phyloP scores from a whole-genome alignment of 768 basidiomycete genomes.

The Tylopilus felleus region DNA sequence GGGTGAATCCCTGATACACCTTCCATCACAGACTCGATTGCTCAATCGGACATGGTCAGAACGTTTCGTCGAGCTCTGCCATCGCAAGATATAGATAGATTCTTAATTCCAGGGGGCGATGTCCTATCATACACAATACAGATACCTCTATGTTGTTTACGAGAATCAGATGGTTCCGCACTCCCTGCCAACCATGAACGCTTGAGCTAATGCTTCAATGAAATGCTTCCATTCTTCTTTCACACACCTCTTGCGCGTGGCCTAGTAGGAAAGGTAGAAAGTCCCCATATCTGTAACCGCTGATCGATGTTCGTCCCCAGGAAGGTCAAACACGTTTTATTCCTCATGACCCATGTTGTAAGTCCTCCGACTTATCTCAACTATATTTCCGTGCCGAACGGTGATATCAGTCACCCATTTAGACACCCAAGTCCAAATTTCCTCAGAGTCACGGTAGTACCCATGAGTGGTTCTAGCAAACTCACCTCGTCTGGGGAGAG shows the following conservation, averaged over 20 bases:
- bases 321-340: constrained; percentile 12
- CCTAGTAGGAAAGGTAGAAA: neutral
- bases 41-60: constrained; percentile 24
- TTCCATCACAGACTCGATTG: constrained; percentile 14
- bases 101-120: neutral
- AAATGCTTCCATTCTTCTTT: neutral
- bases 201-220: neutral
- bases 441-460: neutral
- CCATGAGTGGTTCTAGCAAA: constrained; percentile 8
- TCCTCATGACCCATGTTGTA: neutral
- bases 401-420: neutral
- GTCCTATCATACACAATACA: neutral
- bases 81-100: constrained; percentile 11
- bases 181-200: neutral
- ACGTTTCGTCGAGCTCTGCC: constrained; percentile 25
- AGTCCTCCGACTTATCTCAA: neutral
- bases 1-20: neutral
- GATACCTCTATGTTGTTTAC: neutral
- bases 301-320: neutral
- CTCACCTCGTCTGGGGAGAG: neutral
- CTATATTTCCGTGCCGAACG: neutral
- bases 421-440: neutral
- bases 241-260: neutral
- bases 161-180: neutral
- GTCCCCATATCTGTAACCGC: neutral